phyloP scores from a whole-genome alignment of 495 filamentous ascomycete genomes.

The Bryoglossum gracile region DNA sequence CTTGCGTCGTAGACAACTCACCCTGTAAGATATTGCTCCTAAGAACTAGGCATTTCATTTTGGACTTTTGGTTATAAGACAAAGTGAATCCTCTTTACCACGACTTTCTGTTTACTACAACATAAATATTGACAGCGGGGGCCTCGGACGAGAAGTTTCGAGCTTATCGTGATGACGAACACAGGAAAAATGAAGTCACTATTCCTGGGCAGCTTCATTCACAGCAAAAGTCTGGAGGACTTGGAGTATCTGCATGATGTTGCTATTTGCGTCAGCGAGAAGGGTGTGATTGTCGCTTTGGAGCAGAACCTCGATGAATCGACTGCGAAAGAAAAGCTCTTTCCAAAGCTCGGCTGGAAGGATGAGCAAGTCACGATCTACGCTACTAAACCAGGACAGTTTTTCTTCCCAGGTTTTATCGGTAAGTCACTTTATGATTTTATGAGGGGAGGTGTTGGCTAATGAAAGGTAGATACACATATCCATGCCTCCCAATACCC shows the following conservation, averaged over 20 bases:
- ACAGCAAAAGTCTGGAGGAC: conserved; percentile 45
- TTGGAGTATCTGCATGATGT: conserved; percentile 51
- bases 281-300: conserved; percentile 58
- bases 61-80: too few species aligned
- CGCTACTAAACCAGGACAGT: conserved; percentile 41
- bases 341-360: conserved; percentile 22
- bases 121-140: too few species aligned
- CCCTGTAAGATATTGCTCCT: too few species aligned
- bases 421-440: conserved; percentile 37
- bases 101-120: too few species aligned
- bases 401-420: conserved; percentile 94
- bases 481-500: conserved; percentile 93
- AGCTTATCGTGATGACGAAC: too few species aligned
- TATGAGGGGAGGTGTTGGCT: conserved; percentile 3
- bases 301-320: conserved; percentile 30
- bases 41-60: too few species aligned
- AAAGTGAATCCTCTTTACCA: too few species aligned
- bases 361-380: conserved; percentile 34
- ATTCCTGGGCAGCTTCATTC: conserved; percentile 47
- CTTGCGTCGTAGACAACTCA: too few species aligned
- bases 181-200: conserved; percentile 10
- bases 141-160: too few species aligned
- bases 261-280: conserved; percentile 57
- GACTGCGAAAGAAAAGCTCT: conserved; percentile 15
- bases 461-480: conserved; percentile 64